Evolutionary conservation across 2,329 filamentous ascomycete species (phyloP), one percentile per base, ranked within the genome.

Genomic region (Trichophyton benhamiae): DNA sequence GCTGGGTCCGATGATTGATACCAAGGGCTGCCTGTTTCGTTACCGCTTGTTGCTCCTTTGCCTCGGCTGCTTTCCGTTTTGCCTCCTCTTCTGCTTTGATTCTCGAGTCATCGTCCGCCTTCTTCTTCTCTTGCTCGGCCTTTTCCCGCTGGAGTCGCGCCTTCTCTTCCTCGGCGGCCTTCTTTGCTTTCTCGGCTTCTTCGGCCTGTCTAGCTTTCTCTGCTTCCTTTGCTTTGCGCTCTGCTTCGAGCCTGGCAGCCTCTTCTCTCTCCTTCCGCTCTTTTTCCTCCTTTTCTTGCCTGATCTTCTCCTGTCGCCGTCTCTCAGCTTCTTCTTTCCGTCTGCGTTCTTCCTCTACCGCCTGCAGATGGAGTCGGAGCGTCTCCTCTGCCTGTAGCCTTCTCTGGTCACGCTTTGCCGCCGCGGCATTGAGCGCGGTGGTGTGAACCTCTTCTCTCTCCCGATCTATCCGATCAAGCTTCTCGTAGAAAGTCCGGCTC

Each of bases 391-490:
- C 83, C 58, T 79, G 77, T 59, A 78, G 74, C 53, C 79, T 79
- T 9, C 92, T 81, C 30, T 82, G 79, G 42, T 87, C 82, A 70
- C 91, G 88, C 68, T 87, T 82, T 13, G 79, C 78, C 57, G 83
- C 83, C 3, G 86, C 86, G 55, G 82, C 81, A 53, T 82, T 82
- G 15, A 92, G 80, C 13, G 87, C 86, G 66, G 84, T 81, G 62
- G 81, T 79, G 69, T 89, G 86, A 61, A 78, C 79, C 58, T 81
- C 76, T 68, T 86, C 84, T 38, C 81, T 82, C 65, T 88, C 84
- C 41, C 82, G 80, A 36, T 82, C 79, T 59, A 84, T 81, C 46
- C 78, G 77, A 62, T 90, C 85, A 30, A 89, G 80, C 25, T 78
- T 80, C 22, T 83, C 80, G 48, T 83, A 77, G 63, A 82, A 82